phyloP scores from a whole-genome alignment of 2,329 filamentous ascomycete species.

The Pseudogymnoascus sp. region DNA sequence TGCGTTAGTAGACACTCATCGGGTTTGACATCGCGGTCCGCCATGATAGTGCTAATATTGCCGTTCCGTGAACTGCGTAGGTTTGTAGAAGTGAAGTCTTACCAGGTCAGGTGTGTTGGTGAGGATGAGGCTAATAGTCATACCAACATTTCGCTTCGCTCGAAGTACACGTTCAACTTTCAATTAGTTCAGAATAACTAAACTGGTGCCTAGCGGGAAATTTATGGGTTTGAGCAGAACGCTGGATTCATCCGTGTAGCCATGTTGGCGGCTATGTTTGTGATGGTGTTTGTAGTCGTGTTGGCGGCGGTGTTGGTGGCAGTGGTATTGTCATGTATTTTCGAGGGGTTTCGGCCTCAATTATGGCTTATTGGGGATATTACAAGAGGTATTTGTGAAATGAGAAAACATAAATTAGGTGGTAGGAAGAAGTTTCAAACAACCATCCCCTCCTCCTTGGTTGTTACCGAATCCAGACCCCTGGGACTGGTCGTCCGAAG shows the following conservation, averaged over 20 bases:
- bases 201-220: not conserved
- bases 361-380: not conserved
- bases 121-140: not conserved
- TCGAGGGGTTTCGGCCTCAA: not conserved
- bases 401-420: not conserved
- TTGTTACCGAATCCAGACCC: constrained; percentile 31
- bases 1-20: constrained; percentile 15
- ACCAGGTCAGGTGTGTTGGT: not conserved
- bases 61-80: not conserved
- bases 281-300: not conserved
- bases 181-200: not conserved
- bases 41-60: constrained; percentile 7
- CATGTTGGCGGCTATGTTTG: not conserved
- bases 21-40: constrained; percentile 12
- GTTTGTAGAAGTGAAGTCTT: not conserved
- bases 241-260: not conserved
- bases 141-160: not conserved
- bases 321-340: not conserved
- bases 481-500: constrained; percentile 22
- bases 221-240: not conserved
- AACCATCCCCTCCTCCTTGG: constrained; percentile 34
- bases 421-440: not conserved
- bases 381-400: not conserved
- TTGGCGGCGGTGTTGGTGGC: not conserved
- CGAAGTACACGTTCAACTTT: not conserved